Evolutionary conservation across 768 basidiomycete species (phyloP).

Genomic region (Boletellus ananiceps): DNA sequence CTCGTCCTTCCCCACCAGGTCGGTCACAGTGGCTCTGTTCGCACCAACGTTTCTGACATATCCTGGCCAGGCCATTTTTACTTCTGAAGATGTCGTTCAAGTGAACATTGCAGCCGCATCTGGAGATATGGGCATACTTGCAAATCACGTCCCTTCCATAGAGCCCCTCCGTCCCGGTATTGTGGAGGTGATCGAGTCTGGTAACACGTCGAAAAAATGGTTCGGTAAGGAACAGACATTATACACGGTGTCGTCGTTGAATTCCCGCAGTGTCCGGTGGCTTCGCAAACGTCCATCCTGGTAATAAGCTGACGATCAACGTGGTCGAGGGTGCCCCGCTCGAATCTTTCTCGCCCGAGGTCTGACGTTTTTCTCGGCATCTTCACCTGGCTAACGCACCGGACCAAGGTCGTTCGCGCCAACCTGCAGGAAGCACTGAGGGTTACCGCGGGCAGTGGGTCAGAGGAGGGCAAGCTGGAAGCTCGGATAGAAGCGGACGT

Average conservation of each 20-base stretch:
- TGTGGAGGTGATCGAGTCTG: conserved; percentile 87
- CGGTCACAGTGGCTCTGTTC: conserved; percentile 23
- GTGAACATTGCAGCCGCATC: conserved; percentile 92
- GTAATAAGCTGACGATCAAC: conserved; percentile 95
- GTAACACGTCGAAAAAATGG: conserved; percentile 84
- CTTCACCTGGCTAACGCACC: conserved; percentile 5
- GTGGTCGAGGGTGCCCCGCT: conserved; percentile 93
- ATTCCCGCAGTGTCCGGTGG: conserved; percentile 79
- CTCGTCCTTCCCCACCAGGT: conserved; percentile 96
- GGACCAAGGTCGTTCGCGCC: conserved; percentile 76
- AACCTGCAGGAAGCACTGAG: conserved; percentile 87
- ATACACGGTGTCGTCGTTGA: conserved; percentile 2
- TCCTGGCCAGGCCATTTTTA: conserved; percentile 73
- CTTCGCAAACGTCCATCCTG: conserved; percentile 96
- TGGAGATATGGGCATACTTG: conserved; percentile 98
- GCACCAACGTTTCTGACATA: conserved; percentile 10
- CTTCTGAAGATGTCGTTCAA: conserved; percentile 87
- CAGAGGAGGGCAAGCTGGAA: conserved; percentile 91
- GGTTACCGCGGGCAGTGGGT: conserved; percentile 75
- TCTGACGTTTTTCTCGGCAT: conserved; percentile 33
- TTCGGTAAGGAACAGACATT: conserved; percentile 62
- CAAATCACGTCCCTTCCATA: conserved; percentile 97
- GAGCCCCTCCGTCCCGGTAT: conserved; percentile 93
- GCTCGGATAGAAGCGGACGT: conserved; percentile 94
- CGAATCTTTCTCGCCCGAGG: conserved; percentile 88